Evolutionary conservation across 2,329 filamentous ascomycete genomes (phyloP), one percentile per base, ranked within the genome.

Genomic region (Fusarium sacchari): DNA sequence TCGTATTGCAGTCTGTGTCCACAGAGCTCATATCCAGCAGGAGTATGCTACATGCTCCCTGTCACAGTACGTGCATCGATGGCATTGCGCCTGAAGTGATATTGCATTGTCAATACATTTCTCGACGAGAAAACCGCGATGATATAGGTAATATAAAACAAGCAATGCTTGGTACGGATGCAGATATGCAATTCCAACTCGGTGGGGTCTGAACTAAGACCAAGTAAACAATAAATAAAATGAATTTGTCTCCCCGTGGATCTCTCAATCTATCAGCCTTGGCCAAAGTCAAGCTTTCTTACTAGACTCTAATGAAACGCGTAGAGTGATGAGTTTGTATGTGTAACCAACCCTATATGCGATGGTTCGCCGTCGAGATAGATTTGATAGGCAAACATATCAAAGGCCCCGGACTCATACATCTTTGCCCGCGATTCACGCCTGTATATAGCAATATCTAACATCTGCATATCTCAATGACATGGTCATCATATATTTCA

Each of bases 1-100:
- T 77, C 75, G 75, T 77, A 77, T 77, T 72, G 32, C 60, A 46
- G 39, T 66, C n/a, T 37, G 57, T 71, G 30, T 46, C 65, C 71
- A 60, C 70, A 58, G 44, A 52, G 47, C 71, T 63, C 70, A 60
- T 63, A 62, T 52, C 67, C 22, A 60, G 43, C 62, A 62, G 60
- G 36, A 55, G 55, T 43, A 53, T 63, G 61, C 28, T 61, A 46
- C 49, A 60, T 60, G 61, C 36, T 63, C 56, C 56, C 56, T 60
- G 53, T 47, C 61, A 53, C 58, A 43, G 34, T 56, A 44, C 60
- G 65, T 28, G 37, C 20, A 28, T 50, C 30, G 47, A 53, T 53
- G 50, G 40, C 46, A 64, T 40, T 44, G 47, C 60, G 34, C 46
- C 44, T 39, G 37, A 66, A 60, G 57, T 53, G 64, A 44, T 55